phyloP scores from a whole-genome alignment of 192 early-diverging fungal species.

The Ambispora gerdemannii region DNA sequence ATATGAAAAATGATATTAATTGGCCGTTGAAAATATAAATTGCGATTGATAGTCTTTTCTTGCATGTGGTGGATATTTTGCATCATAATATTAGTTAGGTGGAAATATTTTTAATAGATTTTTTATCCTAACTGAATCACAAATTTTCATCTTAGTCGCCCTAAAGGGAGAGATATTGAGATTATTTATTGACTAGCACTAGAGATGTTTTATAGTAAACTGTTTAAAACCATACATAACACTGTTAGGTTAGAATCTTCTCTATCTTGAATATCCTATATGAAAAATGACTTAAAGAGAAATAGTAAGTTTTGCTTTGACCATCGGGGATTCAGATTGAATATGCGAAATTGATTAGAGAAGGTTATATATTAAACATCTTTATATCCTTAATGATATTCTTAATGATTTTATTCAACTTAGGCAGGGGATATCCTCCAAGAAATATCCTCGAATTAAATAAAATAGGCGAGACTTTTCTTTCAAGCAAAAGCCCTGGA shows the following conservation, averaged over 20 bases:
- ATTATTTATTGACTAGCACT: conserved; percentile 17
- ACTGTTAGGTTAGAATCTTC: neutral
- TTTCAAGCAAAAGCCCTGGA: neutral
- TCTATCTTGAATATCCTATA: neutral
- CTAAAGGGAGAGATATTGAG: neutral
- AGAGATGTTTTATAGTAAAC: neutral
- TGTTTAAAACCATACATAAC: conserved; percentile 11
- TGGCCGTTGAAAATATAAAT: neutral
- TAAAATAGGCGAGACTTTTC: neutral
- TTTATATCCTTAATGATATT: neutral
- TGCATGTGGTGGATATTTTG: neutral
- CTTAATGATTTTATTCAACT: neutral
- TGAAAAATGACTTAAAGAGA: no score
- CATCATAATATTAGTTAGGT: conserved; percentile 28
- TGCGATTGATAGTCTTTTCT: neutral
- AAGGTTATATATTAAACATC: neutral
- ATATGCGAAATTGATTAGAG: neutral
- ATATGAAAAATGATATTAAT: conserved; percentile 2
- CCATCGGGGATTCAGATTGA: neutral
- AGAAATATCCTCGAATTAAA: neutral
- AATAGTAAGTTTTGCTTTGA: neutral
- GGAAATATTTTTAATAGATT: no score
- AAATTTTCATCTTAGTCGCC: conserved; percentile 16
- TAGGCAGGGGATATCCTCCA: conserved; percentile 9
- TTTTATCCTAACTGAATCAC: conserved; percentile 14